phyloP scores from a whole-genome alignment of 2,329 filamentous ascomycete genomes.

The Didymella pomorum region DNA sequence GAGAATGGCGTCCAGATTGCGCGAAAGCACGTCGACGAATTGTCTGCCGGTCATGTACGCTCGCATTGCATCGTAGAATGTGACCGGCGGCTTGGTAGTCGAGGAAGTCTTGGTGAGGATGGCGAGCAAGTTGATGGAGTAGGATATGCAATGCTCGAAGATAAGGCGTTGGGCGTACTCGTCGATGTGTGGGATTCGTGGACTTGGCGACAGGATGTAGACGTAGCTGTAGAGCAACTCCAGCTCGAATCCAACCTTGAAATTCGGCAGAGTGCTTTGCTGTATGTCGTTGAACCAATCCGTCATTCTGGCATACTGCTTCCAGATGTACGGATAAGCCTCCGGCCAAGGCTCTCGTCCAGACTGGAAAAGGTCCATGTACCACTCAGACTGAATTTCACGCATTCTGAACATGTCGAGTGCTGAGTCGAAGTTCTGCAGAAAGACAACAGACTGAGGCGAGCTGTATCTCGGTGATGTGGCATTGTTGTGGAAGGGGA shows the following conservation, averaged over 20 bases:
- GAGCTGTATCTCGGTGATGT: slow-evolving; percentile 54
- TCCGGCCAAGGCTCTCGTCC: slow-evolving; percentile 73
- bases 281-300: slow-evolving; percentile 85
- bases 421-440: slow-evolving; percentile 71
- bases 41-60: slow-evolving; percentile 74
- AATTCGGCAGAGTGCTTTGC: slow-evolving; percentile 66
- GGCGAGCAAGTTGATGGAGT: slow-evolving; percentile 76
- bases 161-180: slow-evolving; percentile 81
- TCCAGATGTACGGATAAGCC: slow-evolving; percentile 75
- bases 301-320: slow-evolving; percentile 76
- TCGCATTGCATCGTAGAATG: slow-evolving; percentile 86
- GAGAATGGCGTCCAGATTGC: slow-evolving; percentile 59
- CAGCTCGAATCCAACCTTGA: slow-evolving; percentile 81
- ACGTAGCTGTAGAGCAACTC: slow-evolving; percentile 92
- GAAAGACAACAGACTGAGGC: slow-evolving; percentile 61
- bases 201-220: slow-evolving; percentile 84
- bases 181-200: slow-evolving; percentile 73
- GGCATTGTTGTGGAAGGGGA: slow-evolving; percentile 64
- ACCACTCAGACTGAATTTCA: slow-evolving; percentile 87
- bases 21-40: slow-evolving; percentile 64
- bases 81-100: slow-evolving; percentile 73
- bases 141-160: slow-evolving; percentile 86
- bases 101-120: slow-evolving; percentile 63
- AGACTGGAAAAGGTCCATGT: slow-evolving; percentile 85
- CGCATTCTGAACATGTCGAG: slow-evolving; percentile 82